Evolutionary conservation across 179 eudicot genomes (phyloP).

Genomic region (Silene noctiflora): DNA sequence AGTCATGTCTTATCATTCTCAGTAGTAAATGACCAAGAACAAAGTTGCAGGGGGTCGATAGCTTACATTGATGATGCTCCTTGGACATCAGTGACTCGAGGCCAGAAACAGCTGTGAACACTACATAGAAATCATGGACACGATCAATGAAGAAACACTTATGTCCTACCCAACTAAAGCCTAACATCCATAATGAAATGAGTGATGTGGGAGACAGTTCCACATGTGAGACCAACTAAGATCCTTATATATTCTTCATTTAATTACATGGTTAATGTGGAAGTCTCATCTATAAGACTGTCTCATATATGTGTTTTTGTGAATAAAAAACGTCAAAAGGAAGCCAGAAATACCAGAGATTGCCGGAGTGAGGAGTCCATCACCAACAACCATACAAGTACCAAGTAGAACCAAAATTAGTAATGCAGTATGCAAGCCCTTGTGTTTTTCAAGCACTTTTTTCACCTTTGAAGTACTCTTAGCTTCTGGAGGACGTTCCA

Average conservation of each 20-base stretch:
- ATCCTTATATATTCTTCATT: not conserved
- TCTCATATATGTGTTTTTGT: not conserved
- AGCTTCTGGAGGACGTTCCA: conserved; percentile 68
- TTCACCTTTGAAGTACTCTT: conserved; percentile 55
- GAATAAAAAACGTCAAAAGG: not conserved
- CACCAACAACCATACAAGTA: conserved; percentile 91
- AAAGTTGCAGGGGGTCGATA: conserved; percentile 1
- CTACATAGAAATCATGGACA: conserved; percentile 40
- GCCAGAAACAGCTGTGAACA: conserved; percentile 81
- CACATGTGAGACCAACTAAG: not conserved
- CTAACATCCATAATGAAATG: not conserved
- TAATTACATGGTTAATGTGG: not conserved
- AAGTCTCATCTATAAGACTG: not conserved
- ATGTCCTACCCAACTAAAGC: conserved; percentile 6
- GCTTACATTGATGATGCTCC: conserved; percentile 79
- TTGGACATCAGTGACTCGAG: conserved; percentile 80
- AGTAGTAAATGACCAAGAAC: not conserved
- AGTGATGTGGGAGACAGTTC: not conserved
- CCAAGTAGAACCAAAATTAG: conserved; percentile 81
- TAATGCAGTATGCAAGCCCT: conserved; percentile 66
- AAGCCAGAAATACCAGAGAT: conserved; percentile 57
- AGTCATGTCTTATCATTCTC: not conserved
- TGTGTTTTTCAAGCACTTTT: conserved; percentile 61
- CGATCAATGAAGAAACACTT: conserved; percentile 4
- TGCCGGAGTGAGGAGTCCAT: conserved; percentile 85